A percentile compares a stretch with the other conserved stretches of the same genome.
Conservation (phyloP, 1,284 basidiomycete species). For the Cutaneotrichosporon cyanovorans region DNA sequence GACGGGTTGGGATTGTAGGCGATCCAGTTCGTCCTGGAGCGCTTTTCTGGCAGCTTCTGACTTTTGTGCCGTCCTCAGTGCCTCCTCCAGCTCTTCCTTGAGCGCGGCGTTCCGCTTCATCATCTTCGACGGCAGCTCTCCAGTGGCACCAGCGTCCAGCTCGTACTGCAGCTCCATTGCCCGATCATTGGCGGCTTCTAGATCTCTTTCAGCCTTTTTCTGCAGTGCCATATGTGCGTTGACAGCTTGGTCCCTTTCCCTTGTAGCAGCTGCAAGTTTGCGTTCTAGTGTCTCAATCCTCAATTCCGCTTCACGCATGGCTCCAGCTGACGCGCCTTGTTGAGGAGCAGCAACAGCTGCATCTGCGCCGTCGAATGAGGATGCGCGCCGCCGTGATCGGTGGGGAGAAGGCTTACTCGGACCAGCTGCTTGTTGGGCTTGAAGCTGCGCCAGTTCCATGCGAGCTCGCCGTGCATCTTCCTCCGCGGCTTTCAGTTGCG, state of each 20-base stretch:
- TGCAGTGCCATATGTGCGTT: constrained; percentile 43
- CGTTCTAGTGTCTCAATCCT: constrained; percentile 26
- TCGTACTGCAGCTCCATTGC: constrained; percentile 39
- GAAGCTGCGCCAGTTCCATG: not conserved
- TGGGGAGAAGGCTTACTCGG: not conserved
- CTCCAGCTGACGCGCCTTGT: constrained; percentile 9
- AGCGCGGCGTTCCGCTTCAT: constrained; percentile 27
- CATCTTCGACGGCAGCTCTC: constrained; percentile 3
- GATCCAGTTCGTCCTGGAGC: too few relatives aligned
- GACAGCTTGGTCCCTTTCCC: constrained; percentile 36
- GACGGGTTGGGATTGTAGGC: too few relatives aligned
- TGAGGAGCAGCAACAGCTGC: constrained; percentile 23
- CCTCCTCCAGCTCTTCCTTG: constrained; percentile 1
- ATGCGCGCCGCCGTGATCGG: constrained; percentile 13
- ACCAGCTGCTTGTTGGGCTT: not conserved
- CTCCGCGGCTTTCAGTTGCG: constrained; percentile 28
- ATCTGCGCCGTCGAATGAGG: constrained; percentile 26
- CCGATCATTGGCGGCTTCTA: constrained; percentile 30
- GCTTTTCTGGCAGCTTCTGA: too few relatives aligned
- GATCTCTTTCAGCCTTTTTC: constrained; percentile 25
- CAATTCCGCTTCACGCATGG: not conserved
- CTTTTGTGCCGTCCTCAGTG: constrained; percentile 3
- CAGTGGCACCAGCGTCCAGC: constrained; percentile 27
- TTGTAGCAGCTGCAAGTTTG: not conserved
- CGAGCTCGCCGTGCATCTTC: constrained; percentile 7